Base-by-base conservation (phyloP, 306 rosid genomes). In the Gynostemma pentaphyllum region DNA sequence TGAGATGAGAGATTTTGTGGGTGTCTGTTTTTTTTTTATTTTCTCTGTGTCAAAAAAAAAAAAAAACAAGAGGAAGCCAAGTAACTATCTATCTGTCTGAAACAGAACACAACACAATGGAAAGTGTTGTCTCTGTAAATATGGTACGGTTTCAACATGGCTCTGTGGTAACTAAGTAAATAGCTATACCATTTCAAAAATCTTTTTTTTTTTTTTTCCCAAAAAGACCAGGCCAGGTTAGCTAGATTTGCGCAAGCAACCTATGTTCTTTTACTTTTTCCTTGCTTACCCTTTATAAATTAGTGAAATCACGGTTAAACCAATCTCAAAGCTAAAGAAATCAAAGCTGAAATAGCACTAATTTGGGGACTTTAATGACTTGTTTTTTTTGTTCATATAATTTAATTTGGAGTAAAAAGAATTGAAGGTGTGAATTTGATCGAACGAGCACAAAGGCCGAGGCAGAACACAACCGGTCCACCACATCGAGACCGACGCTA, bases 231-330 rank as follows among this genome's bases (percentile, higher is more conserved):
- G 55, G 16, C 3, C 84, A 66, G 78, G 78, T 82, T 82, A 81
- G 94, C 88, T 84, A 87, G 88, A 90, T 87, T 87, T 87, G 90
- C 86, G 82, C 94, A 84, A 82, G 90, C 86, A 87, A 76, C 55
- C 82, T 69, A 81, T 79, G 85, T 80, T 84, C 34, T 57, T 65
- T 68, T 64, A 15, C 56, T 9, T 0, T 68, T 80, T 68, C 85
- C 90, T 49, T 32, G 1, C 49, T 42, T 82, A 51, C 36, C 84
- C 89, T 74, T 69, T n/a, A 2, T 56, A 69, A 39, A 64, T 52
- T 9, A 1, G 1, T 7, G 13, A 34, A 75, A 62, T 45, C 22
- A 62, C 68, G 8, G 1, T 62, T 53, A n/a, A 34, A 54, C 55
- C 64, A 54, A 54, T 5, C 39, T 2, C 4, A 28, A 53, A n/a